Conservation (phyloP, 2,329 filamentous ascomycete species). For the Xylariaceae sp. region DNA sequence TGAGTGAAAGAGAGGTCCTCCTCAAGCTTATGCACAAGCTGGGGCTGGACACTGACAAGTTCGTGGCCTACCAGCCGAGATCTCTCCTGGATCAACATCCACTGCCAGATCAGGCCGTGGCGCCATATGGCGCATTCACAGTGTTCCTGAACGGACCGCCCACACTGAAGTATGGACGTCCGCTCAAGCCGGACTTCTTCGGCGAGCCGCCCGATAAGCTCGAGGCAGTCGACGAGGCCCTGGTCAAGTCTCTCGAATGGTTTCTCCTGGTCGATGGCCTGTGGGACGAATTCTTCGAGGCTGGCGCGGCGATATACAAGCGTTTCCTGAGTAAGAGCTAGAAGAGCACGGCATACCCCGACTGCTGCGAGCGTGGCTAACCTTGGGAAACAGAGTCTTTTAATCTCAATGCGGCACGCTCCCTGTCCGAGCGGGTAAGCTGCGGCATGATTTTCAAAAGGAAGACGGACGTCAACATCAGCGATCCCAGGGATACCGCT, state of each 20-base stretch:
- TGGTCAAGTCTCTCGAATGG: conserved; percentile 83
- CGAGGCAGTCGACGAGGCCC: conserved; percentile 57
- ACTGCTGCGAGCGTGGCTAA: not conserved
- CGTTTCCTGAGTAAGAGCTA: conserved; percentile 70
- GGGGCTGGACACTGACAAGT: conserved; percentile 64
- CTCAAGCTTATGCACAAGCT: conserved; percentile 72
- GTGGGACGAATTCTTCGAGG: conserved; percentile 64
- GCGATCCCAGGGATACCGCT: conserved; percentile 30
- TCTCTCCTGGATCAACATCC: conserved; percentile 47
- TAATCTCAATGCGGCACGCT: conserved; percentile 50
- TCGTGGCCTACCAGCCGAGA: conserved; percentile 63
- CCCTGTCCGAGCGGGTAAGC: conserved; percentile 45
- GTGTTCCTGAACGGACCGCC: conserved; percentile 46
- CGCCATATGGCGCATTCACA: conserved; percentile 42
- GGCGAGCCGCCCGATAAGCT: conserved; percentile 52
- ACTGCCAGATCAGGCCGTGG: conserved; percentile 30
- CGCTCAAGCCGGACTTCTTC: conserved; percentile 67
- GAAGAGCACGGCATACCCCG: too few species aligned
- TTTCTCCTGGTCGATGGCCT: conserved; percentile 67
- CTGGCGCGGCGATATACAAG: conserved; percentile 70
- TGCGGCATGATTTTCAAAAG: conserved; percentile 43
- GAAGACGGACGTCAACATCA: conserved; percentile 29
- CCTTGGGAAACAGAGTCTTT: conserved; percentile 37
- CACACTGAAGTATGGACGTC: conserved; percentile 53
- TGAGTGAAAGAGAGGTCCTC: conserved; percentile 59